Evolutionary conservation across 768 basidiomycete species (phyloP).

Genomic region (Leccinum longicurvipes): DNA sequence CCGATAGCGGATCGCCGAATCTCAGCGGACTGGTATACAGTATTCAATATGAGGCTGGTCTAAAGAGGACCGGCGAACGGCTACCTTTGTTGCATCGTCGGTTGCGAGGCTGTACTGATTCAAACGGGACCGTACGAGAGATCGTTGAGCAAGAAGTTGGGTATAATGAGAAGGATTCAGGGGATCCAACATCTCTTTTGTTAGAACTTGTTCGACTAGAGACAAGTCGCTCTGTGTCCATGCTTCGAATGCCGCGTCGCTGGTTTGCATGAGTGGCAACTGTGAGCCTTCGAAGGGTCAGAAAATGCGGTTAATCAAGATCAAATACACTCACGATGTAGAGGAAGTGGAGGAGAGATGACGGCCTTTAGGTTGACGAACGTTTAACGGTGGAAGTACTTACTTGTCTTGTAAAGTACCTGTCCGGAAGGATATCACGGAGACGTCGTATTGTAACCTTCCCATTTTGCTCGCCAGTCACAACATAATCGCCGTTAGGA

Average conservation of each 20-base stretch:
- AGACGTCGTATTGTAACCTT: background rate
- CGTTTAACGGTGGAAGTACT: background rate
- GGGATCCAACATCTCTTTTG: background rate
- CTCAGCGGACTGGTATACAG: background rate
- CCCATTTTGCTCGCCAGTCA: background rate
- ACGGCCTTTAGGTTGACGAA: background rate
- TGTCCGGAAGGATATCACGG: background rate
- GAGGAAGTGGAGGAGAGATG: too few species aligned
- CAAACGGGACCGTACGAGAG: background rate
- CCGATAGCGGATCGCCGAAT: constrained; percentile 4
- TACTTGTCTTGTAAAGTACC: background rate
- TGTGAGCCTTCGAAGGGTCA: background rate
- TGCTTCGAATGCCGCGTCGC: background rate
- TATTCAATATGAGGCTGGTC: background rate
- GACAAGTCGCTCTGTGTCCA: background rate
- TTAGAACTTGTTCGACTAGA: background rate
- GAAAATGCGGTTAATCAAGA: fast-evolving
- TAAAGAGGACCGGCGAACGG: fast-evolving
- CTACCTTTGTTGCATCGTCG: constrained; percentile 6
- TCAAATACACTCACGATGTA: background rate
- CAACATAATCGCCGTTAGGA: background rate
- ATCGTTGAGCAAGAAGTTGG: background rate
- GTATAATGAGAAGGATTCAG: background rate
- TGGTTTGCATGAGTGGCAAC: background rate
- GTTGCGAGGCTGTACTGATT: background rate